Percentiles rank a stretch among this genome's conserved stretches.
Conservation (phyloP, 1,139 yeast species). For the Nakaseomyces bracarensis region DNA sequence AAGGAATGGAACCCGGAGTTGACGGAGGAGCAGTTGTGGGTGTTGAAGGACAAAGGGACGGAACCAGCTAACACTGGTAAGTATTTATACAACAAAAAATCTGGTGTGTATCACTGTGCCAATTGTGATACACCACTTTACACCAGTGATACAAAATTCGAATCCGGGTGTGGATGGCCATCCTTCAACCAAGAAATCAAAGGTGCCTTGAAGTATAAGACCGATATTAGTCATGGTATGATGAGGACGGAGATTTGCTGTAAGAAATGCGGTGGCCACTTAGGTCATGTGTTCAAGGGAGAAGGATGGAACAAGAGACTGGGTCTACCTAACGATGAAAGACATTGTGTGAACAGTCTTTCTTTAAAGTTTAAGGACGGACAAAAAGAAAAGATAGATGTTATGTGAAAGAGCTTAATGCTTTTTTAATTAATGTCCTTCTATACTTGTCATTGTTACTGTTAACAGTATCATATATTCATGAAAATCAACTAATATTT, state of each 20-base stretch:
- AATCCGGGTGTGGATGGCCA: slow-evolving; percentile 97
- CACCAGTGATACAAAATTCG: slow-evolving; percentile 70
- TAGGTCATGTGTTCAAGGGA: slow-evolving; percentile 92
- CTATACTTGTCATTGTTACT: slow-evolving; percentile 2
- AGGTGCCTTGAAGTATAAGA: slow-evolving; percentile 55
- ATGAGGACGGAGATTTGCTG: slow-evolving; percentile 83
- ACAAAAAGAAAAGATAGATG: slow-evolving; percentile 11
- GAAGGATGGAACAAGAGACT: slow-evolving; percentile 65
- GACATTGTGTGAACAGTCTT: slow-evolving; percentile 91
- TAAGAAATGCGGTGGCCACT: slow-evolving; percentile 81
- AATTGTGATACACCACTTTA: slow-evolving; percentile 79
- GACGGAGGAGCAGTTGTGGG: slow-evolving; percentile 68
- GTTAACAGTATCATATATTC: neutral
- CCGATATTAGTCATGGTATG: slow-evolving; percentile 66
- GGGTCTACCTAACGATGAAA: slow-evolving; percentile 65
- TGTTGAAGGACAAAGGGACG: slow-evolving; percentile 72
- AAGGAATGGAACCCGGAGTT: slow-evolving; percentile 69
- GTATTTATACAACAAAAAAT: slow-evolving; percentile 40
- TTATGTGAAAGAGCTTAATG: neutral
- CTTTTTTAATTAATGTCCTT: no score
- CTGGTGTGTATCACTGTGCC: slow-evolving; percentile 74
- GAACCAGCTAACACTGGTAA: slow-evolving; percentile 78
- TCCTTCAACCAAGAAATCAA: slow-evolving; percentile 77
- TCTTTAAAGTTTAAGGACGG: slow-evolving; percentile 55
- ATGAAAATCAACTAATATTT: no score